These are phyloP conservation scores for Phytophthora syringae DNA, from an alignment of 352 stramenopile genomes.

Conservation along the genomic window DNA sequence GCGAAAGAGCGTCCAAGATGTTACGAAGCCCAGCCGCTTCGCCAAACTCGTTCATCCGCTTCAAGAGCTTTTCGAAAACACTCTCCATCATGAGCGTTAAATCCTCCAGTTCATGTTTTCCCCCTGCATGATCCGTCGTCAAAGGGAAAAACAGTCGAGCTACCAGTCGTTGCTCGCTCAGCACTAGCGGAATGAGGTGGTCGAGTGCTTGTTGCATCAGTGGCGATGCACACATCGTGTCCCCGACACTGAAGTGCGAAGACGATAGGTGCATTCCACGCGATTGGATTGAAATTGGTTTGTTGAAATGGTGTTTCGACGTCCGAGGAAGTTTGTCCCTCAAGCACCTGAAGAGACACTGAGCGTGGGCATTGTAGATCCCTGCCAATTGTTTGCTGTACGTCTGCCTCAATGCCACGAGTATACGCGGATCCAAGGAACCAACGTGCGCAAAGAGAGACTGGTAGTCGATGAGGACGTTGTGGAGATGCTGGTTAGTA, in stretches of 20 bases:
- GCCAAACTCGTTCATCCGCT: slow-evolving; percentile 73
- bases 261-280: slow-evolving; percentile 61
- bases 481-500: slow-evolving; percentile 66
- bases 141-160: slow-evolving; percentile 54
- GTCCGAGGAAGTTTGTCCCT: slow-evolving; percentile 63
- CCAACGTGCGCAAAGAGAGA: slow-evolving; percentile 46
- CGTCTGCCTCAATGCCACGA: slow-evolving; percentile 43
- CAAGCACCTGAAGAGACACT: slow-evolving; percentile 65
- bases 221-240: slow-evolving; percentile 59
- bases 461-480: slow-evolving; percentile 50
- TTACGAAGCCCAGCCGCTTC: slow-evolving; percentile 63
- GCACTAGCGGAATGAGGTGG: slow-evolving; percentile 64
- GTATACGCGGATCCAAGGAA: slow-evolving; percentile 47
- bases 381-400: slow-evolving; percentile 61
- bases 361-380: slow-evolving; percentile 62
- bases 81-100: slow-evolving; percentile 65
- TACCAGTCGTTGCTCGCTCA: slow-evolving; percentile 55
- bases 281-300: slow-evolving; percentile 67
- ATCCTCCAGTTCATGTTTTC: slow-evolving; percentile 50
- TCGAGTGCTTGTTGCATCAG: slow-evolving; percentile 76
- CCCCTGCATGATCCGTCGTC: slow-evolving; percentile 2
- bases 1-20: slow-evolving; percentile 66
- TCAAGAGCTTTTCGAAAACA: slow-evolving; percentile 79
- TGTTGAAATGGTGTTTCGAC: slow-evolving; percentile 58
- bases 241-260: slow-evolving; percentile 60